phyloP scores from a whole-genome alignment of 1,139 yeast species.

The Debaryomyces subglobosus region DNA sequence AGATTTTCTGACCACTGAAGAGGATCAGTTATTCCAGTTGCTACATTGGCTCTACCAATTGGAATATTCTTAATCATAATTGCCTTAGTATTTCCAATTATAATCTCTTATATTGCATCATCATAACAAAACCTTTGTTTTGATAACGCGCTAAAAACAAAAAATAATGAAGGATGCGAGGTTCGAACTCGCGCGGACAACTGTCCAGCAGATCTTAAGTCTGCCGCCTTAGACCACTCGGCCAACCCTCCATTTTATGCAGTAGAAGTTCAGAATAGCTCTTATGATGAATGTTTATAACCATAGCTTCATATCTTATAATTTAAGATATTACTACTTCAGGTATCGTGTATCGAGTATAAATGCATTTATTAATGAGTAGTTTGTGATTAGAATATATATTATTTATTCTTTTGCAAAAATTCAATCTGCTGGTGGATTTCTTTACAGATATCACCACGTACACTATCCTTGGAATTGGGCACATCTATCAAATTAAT shows the following conservation, averaged over 20 bases:
- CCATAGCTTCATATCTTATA: too few relatives aligned
- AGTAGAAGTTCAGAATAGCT: background rate
- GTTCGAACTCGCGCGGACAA: conserved; percentile 83
- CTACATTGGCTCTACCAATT: conserved; percentile 27
- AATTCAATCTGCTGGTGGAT: conserved; percentile 30
- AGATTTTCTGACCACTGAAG: conserved; percentile 41
- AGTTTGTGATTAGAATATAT: background rate
- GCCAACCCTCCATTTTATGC: conserved; percentile 47
- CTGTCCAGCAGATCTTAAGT: conserved; percentile 56
- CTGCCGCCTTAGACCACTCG: conserved; percentile 61
- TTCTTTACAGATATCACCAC: conserved; percentile 28
- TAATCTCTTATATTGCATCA: background rate
- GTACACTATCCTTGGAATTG: conserved; percentile 21
- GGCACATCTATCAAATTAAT: conserved; percentile 28
- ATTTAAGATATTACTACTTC: background rate
- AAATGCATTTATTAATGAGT: background rate
- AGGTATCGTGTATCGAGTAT: background rate
- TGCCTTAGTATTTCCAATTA: background rate
- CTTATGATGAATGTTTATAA: background rate
- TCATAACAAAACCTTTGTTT: background rate
- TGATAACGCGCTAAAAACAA: conserved; percentile 6
- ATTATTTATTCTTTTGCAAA: conserved; percentile 16
- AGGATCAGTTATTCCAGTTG: conserved; percentile 30
- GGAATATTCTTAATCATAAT: conserved; percentile 23
- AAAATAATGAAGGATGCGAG: conserved; percentile 71